Conservation (phyloP, 176 grass and related monocot genomes). For the Carex pumila region DNA sequence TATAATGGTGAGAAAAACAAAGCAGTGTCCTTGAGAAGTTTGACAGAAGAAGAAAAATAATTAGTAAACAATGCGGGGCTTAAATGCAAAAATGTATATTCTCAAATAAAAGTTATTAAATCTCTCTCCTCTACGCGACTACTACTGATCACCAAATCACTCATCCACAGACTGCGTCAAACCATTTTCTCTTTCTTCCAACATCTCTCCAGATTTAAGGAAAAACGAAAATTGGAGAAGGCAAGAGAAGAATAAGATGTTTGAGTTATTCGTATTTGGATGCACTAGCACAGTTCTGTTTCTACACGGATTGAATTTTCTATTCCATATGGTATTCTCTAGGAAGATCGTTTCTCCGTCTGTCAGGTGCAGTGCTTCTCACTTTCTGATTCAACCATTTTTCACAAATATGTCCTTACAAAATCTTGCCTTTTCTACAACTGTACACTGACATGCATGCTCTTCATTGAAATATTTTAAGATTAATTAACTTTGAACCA, state of each 20-base stretch:
- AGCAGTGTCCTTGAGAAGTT: neutral
- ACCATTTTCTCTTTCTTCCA: neutral
- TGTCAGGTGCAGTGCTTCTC: slow-evolving; percentile 7
- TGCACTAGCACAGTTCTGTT: slow-evolving; percentile 28
- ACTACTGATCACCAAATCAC: neutral
- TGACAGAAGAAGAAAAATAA: neutral
- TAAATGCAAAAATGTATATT: neutral
- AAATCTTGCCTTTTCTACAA: neutral
- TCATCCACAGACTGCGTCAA: neutral
- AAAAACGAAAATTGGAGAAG: neutral
- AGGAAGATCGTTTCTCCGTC: neutral
- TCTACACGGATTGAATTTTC: slow-evolving; percentile 20
- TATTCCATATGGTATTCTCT: slow-evolving; percentile 8
- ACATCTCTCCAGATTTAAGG: neutral
- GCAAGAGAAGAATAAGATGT: neutral
- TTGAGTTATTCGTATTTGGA: slow-evolving; percentile 25
- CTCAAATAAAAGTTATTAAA: neutral
- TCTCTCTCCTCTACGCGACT: neutral
- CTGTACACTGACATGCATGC: neutral
- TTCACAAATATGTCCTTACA: neutral
- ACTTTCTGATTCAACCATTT: neutral
- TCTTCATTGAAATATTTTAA: neutral
- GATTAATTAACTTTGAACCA: neutral
- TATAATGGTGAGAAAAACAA: neutral
- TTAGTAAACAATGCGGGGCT: neutral